A percentile compares a stretch with the other conserved stretches of the same genome.
phyloP scores from a whole-genome alignment of 1,284 basidiomycete genomes.

The Sanghuangporus sanghuang region DNA sequence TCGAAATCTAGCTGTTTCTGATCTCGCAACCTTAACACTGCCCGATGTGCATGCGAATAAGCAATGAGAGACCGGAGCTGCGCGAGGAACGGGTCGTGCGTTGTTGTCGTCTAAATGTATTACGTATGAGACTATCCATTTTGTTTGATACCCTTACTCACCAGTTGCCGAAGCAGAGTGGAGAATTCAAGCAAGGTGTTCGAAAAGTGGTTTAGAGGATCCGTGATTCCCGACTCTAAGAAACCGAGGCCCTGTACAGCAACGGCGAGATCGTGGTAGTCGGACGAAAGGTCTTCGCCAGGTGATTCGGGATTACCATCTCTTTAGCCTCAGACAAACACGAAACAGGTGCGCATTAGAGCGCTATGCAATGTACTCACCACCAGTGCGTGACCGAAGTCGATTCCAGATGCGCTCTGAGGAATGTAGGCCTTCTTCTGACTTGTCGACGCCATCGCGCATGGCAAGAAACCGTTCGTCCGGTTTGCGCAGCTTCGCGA shows the following conservation, averaged over 20 bases:
- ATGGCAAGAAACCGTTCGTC: slow-evolving; percentile 93
- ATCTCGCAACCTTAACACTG: slow-evolving; percentile 90
- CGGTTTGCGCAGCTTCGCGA: slow-evolving; percentile 92
- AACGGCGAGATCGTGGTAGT: slow-evolving; percentile 96
- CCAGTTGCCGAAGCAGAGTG: slow-evolving; percentile 76
- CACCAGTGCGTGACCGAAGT: slow-evolving; percentile 73
- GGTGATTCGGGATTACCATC: slow-evolving; percentile 67
- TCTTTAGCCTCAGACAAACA: slow-evolving; percentile 72
- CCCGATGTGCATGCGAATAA: slow-evolving; percentile 87
- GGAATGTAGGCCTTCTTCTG: slow-evolving; percentile 82
- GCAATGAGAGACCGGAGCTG: slow-evolving; percentile 86
- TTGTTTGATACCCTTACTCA: slow-evolving; percentile 30
- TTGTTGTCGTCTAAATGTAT: slow-evolving; percentile 58
- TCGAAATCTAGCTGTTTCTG: slow-evolving; percentile 99
- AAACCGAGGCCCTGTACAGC: slow-evolving; percentile 95
- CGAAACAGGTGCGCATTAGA: slow-evolving; percentile 24
- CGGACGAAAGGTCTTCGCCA: slow-evolving; percentile 86
- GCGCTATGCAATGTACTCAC: slow-evolving; percentile 51
- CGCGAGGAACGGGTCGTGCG: slow-evolving; percentile 82
- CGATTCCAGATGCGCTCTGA: slow-evolving; percentile 81
- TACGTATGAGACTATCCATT: slow-evolving; percentile 26
- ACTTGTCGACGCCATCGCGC: slow-evolving; percentile 88
- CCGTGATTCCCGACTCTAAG: slow-evolving; percentile 96
- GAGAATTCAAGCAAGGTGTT: slow-evolving; percentile 93
- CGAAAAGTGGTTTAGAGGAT: slow-evolving; percentile 93